Base-by-base conservation (phyloP, 306 rosid species). In the Gleditsia sinensis region DNA sequence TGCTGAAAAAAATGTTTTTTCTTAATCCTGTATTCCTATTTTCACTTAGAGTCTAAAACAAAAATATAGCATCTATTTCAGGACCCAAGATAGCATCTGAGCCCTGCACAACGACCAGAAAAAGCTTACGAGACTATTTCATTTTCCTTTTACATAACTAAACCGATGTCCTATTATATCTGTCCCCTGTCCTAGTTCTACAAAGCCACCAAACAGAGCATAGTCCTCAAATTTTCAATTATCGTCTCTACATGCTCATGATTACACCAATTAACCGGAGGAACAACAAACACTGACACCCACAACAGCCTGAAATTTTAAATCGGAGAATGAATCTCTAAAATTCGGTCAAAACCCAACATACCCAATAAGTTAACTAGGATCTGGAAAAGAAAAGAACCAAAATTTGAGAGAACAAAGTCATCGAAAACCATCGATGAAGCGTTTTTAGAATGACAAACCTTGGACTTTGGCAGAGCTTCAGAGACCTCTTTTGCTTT, bases 401-500 rank as follows among this genome's bases (percentile, higher is more conserved):
- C 4, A 12, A 48, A 54, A 67, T 51, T 56, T 9, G 46, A n/a
- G 70, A 64, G 50, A 79, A 62, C 64, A 64, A 79, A 79, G 87
- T 60, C 80, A 4, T 8, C 3, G n/a, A 42, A 13, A 24, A 33
- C 43, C 45, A 79, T 30, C 16, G 32, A 1, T 9, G 1, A 24
- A 23, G 24, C 24, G 27, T 42, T 55, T 0, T 21, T 17, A 13
- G 45, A 68, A 72, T 17, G 91, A 89, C 94, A 82, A 19, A 91
- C 97, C 97, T 80, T 87, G 91, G 97, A 87, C 89, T 88, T 68
- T 21, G 59, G 71, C 69, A 59, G 83, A 70, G 85, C 27, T 69
- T 13, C 69, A 46, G 83, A 80, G 78, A 71, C 74, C 67, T 56
- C 53, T 83, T 59, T 71, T 24, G 74, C 34, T 43, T 63, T 42